phyloP scores from a whole-genome alignment of 352 stramenopile species.

The Aphanomyces euteiches region DNA sequence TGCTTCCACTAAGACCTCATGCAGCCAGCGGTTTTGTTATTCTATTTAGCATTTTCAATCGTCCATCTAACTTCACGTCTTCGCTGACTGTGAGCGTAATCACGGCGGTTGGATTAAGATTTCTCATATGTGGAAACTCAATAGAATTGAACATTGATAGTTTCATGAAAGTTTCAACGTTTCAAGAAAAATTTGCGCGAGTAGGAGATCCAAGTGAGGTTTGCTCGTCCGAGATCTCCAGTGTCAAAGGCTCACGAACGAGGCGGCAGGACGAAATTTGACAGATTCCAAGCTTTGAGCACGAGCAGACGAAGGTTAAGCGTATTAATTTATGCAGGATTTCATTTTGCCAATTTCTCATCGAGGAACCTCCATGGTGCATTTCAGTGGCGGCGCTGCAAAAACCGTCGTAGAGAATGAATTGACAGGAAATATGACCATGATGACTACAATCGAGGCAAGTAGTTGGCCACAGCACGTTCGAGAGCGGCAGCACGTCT shows the following conservation, averaged over 20 bases:
- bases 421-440: not conserved
- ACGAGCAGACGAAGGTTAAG: too few relatives aligned
- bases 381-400: not conserved
- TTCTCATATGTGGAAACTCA: not conserved
- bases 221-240: not conserved
- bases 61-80: too few relatives aligned
- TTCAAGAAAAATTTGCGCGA: too few relatives aligned
- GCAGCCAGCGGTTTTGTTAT: too few relatives aligned
- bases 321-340: too few relatives aligned
- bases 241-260: not conserved
- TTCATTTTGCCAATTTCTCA: too few relatives aligned
- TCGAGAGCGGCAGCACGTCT: slow-evolving; percentile 19
- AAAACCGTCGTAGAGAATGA: not conserved
- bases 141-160: slow-evolving; percentile 5
- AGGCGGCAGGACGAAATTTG: too few relatives aligned
- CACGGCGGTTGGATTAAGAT: not conserved
- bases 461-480: slow-evolving; percentile 18
- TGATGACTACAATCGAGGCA: slow-evolving; percentile 4
- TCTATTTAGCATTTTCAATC: too few relatives aligned
- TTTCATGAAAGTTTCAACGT: not conserved
- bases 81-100: too few relatives aligned
- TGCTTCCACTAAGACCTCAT: too few relatives aligned
- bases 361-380: not conserved
- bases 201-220: too few relatives aligned
- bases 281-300: too few relatives aligned